Evolutionary conservation across 495 filamentous ascomycete species (phyloP).

Genomic region (Beverwykella pulmonaria): DNA sequence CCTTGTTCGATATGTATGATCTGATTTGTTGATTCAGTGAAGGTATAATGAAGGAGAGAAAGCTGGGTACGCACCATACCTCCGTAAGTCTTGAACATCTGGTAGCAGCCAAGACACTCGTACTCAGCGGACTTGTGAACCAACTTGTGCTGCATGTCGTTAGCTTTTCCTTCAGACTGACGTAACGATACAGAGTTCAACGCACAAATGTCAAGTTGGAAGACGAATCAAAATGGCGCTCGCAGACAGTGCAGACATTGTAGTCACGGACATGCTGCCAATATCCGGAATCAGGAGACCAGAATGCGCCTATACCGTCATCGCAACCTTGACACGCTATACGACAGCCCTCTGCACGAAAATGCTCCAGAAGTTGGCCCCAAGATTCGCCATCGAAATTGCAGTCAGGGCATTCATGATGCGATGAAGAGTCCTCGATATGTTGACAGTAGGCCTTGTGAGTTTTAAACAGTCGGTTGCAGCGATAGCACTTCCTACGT

Average conservation of each 20-base stretch:
- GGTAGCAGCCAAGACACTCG: conserved; percentile 8
- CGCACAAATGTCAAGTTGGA: neutral
- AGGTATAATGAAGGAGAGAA: neutral
- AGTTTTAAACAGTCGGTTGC: neutral
- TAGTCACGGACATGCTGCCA: conserved; percentile 8
- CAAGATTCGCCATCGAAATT: neutral
- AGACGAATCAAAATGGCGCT: conserved; percentile 5
- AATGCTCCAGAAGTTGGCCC: conserved; percentile 9
- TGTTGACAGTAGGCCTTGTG: neutral
- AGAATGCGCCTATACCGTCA: neutral
- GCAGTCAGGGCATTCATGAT: conserved; percentile 9
- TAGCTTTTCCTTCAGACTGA: neutral
- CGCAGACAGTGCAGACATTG: conserved; percentile 14
- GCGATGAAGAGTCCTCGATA: neutral
- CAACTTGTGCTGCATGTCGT: conserved; percentile 3
- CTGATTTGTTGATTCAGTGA: no score
- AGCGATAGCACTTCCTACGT: neutral
- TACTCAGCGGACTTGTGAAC: neutral
- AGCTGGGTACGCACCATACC: conserved; percentile 2
- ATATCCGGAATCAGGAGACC: neutral
- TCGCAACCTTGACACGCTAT: conserved; percentile 12
- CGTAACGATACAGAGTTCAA: neutral
- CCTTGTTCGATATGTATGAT: neutral
- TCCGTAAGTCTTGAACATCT: conserved; percentile 13
- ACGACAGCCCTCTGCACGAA: conserved; percentile 5